Evolutionary conservation across 2,329 filamentous ascomycete species (phyloP), one percentile per base, ranked within the genome.

Genomic region (Periconia sp.): DNA sequence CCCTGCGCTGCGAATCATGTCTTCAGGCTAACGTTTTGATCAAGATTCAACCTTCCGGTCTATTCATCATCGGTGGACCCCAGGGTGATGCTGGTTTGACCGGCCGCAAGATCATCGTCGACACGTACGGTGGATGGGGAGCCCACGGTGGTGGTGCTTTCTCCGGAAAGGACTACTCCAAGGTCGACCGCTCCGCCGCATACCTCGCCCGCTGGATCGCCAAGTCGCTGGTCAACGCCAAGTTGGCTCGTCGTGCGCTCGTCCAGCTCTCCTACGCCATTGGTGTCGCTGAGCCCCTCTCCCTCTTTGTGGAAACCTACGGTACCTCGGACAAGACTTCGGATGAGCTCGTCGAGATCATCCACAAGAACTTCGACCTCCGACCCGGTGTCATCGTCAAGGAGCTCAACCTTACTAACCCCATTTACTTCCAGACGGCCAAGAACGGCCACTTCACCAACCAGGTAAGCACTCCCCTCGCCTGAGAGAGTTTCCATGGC

Each of bases 361-460:
- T 99, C 81, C 85, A 85, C 72, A 83, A 88, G 74, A 97, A 99
- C 89, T 99, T 99, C 75, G 92, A 99, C 81, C 86, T 99, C 78
- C 88, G 94, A 73, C 94, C 94, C 54, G 94, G 94, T 87, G 92
- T 97, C 77, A 97, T 99, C 72, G 94, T 97, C 80, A 91, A 91
- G 82, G 92, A 97, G 82, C 89, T 99, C 64, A 89, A 94, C 81
- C 85, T 99, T 64, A 89, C 87, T 78, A 91, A 92, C 80, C 94
- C 94, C 75, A 97, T 97, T 83, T 99, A 99, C 88, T 87, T 87
- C 85, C 85, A 93, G 83, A 99, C 94, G 54, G 94, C 94, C 81
- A 97, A 97, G 90, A 97, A 97, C 82, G 94, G 94, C 70, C 94
- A 99, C 86, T 99, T 99, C 81, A 96, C 92, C 80, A 94, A 97